Evolutionary conservation across 495 filamentous ascomycete genomes (phyloP).

Genomic region (Durotheca rogersii): DNA sequence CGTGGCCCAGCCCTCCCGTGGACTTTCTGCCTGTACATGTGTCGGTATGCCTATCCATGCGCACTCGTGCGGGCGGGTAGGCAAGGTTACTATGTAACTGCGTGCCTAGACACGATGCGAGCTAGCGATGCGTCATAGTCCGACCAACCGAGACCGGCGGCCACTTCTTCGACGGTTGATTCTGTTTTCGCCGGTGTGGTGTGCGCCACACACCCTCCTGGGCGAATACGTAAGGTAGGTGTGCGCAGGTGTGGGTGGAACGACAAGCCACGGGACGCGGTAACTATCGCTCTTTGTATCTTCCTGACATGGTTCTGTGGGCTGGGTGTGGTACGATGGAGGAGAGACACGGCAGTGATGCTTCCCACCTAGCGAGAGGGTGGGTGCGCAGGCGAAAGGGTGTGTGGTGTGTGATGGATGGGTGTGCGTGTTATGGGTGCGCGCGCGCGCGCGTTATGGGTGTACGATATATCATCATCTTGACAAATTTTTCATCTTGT

Average conservation of each 20-base stretch:
- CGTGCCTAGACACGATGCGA: slow-evolving; percentile 26
- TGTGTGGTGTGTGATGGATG: too few relatives aligned
- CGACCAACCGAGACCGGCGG: slow-evolving; percentile 26
- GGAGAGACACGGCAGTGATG: background rate
- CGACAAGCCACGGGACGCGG: slow-evolving; percentile 32
- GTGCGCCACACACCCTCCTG: slow-evolving; percentile 23
- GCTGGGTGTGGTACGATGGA: slow-evolving; percentile 22
- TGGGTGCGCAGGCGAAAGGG: slow-evolving; percentile 4
- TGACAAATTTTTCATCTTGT: too few relatives aligned
- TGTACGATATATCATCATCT: too few relatives aligned
- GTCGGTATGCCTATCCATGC: slow-evolving; percentile 2
- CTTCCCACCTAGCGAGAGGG: background rate
- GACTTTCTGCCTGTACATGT: slow-evolving; percentile 4
- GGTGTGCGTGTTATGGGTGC: too few relatives aligned
- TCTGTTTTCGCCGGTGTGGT: slow-evolving; percentile 16
- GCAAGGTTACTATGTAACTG: background rate
- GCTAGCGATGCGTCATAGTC: slow-evolving; percentile 28
- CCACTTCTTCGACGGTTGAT: slow-evolving; percentile 10
- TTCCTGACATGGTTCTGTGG: slow-evolving; percentile 11
- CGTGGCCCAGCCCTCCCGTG: slow-evolving; percentile 15
- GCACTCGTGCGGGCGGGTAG: background rate
- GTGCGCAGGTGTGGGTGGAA: slow-evolving; percentile 11
- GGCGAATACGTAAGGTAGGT: too few relatives aligned
- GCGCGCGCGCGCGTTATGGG: too few relatives aligned
- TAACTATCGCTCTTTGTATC: background rate